Conservation (phyloP, 2,329 filamentous ascomycete species). For the Didymella glomerata region DNA sequence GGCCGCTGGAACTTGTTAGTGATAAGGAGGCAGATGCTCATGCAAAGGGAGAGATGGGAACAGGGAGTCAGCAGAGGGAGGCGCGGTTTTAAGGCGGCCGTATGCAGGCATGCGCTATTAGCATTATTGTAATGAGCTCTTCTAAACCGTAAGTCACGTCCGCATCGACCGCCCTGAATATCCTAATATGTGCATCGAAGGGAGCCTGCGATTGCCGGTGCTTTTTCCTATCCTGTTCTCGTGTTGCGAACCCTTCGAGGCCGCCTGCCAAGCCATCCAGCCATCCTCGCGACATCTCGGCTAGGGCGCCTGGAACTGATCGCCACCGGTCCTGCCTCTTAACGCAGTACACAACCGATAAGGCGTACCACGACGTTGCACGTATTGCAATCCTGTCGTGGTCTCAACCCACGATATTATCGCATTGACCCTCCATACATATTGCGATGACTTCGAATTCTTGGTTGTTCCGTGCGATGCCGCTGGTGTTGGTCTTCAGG, state of each 20-base stretch:
- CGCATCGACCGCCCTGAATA: not conserved
- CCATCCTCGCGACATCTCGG: not conserved
- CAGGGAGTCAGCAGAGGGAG: slow-evolving; percentile 36
- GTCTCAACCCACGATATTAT: not conserved
- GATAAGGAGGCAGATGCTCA: slow-evolving; percentile 62
- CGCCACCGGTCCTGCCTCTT: too few species aligned
- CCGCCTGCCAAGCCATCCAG: not conserved
- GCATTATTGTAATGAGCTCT: not conserved
- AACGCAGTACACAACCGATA: too few species aligned
- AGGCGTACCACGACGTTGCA: too few species aligned
- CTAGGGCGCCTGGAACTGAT: not conserved
- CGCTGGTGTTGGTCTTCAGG: slow-evolving; percentile 10
- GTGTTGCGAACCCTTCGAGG: not conserved
- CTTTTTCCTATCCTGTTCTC: not conserved
- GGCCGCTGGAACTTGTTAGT: slow-evolving; percentile 67
- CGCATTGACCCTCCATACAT: slow-evolving; percentile 4
- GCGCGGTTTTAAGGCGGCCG: slow-evolving; percentile 22
- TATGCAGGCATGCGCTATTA: not conserved
- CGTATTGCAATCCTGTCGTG: too few species aligned
- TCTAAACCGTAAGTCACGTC: not conserved
- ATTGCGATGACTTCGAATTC: slow-evolving; percentile 16
- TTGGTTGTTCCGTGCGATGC: slow-evolving; percentile 14
- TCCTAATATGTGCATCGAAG: not conserved
- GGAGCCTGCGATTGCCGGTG: not conserved
- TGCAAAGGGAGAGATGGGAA: slow-evolving; percentile 67